Evolutionary conservation across 2,329 filamentous ascomycete genomes (phyloP).

Genomic region (Gyromitra esculenta): DNA sequence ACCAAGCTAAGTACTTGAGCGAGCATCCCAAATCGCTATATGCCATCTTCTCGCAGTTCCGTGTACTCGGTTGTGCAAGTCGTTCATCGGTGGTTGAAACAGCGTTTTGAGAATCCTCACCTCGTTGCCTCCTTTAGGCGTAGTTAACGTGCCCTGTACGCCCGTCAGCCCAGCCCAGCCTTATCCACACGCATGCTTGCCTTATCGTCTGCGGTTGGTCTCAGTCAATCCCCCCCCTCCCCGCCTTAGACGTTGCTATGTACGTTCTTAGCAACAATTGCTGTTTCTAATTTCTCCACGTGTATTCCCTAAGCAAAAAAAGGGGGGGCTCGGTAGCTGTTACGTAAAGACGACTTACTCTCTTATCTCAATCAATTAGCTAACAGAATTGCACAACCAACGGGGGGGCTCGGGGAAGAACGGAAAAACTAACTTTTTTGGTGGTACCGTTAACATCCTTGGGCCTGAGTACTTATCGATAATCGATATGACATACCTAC

Average conservation of each 20-base stretch:
- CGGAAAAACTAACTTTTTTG: conserved; percentile 9
- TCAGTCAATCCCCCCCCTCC: neutral
- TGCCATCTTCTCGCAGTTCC: neutral
- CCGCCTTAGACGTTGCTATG: conserved; percentile 6
- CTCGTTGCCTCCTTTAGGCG: conserved; percentile 25
- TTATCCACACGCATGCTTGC: conserved; percentile 1
- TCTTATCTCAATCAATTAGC: conserved; percentile 44
- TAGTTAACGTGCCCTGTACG: neutral
- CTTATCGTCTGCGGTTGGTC: conserved; percentile 18
- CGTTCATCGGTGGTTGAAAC: neutral
- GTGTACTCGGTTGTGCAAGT: neutral
- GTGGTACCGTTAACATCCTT: neutral
- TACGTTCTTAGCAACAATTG: conserved; percentile 2
- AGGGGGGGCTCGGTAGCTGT: neutral
- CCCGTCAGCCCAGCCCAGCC: conserved; percentile 1
- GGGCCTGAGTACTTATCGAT: neutral
- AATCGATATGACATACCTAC: neutral
- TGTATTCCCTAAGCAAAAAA: neutral
- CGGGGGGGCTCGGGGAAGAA: conserved; percentile 10
- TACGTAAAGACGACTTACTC: conserved; percentile 27
- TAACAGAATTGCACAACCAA: conserved; percentile 22
- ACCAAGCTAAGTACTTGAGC: neutral
- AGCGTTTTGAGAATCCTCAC: neutral
- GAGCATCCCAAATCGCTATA: neutral
- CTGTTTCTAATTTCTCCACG: conserved; percentile 1